Base-by-base conservation (phyloP, 1,284 basidiomycete genomes). In the Irpex lacteus region DNA sequence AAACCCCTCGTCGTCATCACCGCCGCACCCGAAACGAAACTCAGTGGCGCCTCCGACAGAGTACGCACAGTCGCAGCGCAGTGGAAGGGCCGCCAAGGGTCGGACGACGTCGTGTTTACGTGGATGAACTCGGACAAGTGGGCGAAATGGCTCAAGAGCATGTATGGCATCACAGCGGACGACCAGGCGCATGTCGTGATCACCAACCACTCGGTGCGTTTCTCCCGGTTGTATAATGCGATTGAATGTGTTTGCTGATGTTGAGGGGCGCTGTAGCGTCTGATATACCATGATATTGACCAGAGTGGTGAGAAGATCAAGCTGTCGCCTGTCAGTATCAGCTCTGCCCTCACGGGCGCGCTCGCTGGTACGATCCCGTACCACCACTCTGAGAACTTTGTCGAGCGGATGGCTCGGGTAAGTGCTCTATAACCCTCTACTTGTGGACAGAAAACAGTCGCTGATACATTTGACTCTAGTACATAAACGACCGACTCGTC, bases 111-210 rank as follows among this genome's bases (percentile, higher is more conserved):
- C 0, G 84, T 95, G 61, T 97, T 96, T 76, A 84, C 89, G 6
- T 93, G 89, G 87, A 95, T 96, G 84, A 92, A 97, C 71, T 84
- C 80, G 0, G 86, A 86, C 32, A 84, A 82, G 73, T 96, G 95
- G 94, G 81, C 77, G 18, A 88, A 84, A 61, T 97, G 94, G 94
- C 78, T 96, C 76, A 94, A 91, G 81, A 88, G 87, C 68, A 94
- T 94, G 85, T 96, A 96, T 75, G 88, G 89, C 1, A 77, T 93
- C 66, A 72, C 70, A 56, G 70, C 70, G 0, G 69, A 68, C 18
- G 72, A 76, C 49, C 54, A 79, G 60, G 85, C 90, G 0, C 75
- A 75, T 4, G 81, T 95, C 11, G 82, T 96, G 15, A 83, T 98
- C 60, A 83, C 91, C 1, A 91, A 97, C 76, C 92, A 96, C 65